These are phyloP conservation scores for Thelephora terrestris DNA, from an alignment of 1,284 basidiomycete genomes.

Conservation along the genomic window DNA sequence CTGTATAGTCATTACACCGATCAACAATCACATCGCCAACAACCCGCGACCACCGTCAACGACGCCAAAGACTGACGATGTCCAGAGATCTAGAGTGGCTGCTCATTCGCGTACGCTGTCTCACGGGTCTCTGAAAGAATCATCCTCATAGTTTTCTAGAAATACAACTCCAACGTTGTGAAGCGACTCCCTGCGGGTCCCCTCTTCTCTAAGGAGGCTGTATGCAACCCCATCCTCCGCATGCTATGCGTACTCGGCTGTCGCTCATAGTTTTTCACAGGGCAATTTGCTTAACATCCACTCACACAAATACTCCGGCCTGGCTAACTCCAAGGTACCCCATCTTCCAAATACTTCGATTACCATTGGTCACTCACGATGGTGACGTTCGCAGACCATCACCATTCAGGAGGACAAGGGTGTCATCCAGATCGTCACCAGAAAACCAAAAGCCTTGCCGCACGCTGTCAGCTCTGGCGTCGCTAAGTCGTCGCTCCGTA, in stretches of 20 bases:
- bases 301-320: constrained; percentile 83
- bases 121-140: neutral
- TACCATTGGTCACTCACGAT: neutral
- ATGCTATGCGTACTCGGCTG: neutral
- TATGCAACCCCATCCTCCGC: constrained; percentile 29
- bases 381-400: constrained; percentile 40
- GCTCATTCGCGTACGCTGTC: constrained; percentile 54
- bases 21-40: neutral
- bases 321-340: constrained; percentile 72
- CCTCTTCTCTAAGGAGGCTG: constrained; percentile 76
- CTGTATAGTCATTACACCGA: neutral
- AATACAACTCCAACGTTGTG: constrained; percentile 78
- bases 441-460: constrained; percentile 58
- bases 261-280: constrained; percentile 27
- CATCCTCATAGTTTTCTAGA: constrained; percentile 30
- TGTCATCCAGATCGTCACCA: constrained; percentile 51
- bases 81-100: constrained; percentile 86
- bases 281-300: constrained; percentile 82
- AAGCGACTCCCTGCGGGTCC: constrained; percentile 65
- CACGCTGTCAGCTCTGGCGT: constrained; percentile 39
- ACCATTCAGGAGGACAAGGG: constrained; percentile 53
- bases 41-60: constrained; percentile 6
- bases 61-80: constrained; percentile 36
- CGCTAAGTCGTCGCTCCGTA: constrained; percentile 48
- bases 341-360: neutral